Evolutionary conservation across 371 early-diverging fungal genomes (phyloP).

Genomic region (Mortierella sp.): DNA sequence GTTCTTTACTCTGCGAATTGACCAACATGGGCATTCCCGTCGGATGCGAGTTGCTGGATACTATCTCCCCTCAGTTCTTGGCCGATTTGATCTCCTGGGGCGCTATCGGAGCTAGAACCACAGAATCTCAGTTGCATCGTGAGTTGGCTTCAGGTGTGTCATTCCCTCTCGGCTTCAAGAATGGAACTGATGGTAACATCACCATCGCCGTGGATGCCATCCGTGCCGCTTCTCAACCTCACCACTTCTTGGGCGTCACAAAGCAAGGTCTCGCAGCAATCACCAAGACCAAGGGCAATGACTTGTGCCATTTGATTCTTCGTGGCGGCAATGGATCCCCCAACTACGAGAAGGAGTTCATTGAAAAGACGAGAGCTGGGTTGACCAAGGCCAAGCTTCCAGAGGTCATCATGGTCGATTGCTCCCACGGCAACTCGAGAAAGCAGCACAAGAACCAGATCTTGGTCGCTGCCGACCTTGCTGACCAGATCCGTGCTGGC

Average conservation of each 20-base stretch:
- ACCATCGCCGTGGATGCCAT: slow-evolving; percentile 92
- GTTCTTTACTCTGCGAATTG: slow-evolving; percentile 76
- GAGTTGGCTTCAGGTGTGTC: slow-evolving; percentile 93
- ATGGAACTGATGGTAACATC: slow-evolving; percentile 90
- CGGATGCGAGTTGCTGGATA: slow-evolving; percentile 88
- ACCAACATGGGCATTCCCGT: slow-evolving; percentile 85
- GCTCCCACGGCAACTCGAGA: slow-evolving; percentile 85
- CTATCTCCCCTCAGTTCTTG: slow-evolving; percentile 61
- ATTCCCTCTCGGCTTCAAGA: slow-evolving; percentile 93
- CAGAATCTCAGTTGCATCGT: slow-evolving; percentile 91
- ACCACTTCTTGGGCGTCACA: slow-evolving; percentile 95
- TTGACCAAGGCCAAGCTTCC: slow-evolving; percentile 68
- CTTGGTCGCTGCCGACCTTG: slow-evolving; percentile 66
- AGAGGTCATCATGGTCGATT: slow-evolving; percentile 82
- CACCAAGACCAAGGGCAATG: slow-evolving; percentile 81
- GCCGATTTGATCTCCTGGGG: slow-evolving; percentile 88
- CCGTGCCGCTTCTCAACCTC: slow-evolving; percentile 84
- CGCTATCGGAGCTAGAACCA: slow-evolving; percentile 94
- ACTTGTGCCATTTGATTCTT: slow-evolving; percentile 77
- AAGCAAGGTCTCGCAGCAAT: slow-evolving; percentile 95
- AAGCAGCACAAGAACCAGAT: slow-evolving; percentile 82
- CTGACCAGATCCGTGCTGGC: slow-evolving; percentile 48
- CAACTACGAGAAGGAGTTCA: slow-evolving; percentile 79
- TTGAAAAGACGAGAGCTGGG: slow-evolving; percentile 63
- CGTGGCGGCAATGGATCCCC: slow-evolving; percentile 87